Evolutionary conservation across 352 stramenopile genomes (phyloP), one percentile per base, ranked within the genome.

Genomic region (Thraustochytrium striatum): DNA sequence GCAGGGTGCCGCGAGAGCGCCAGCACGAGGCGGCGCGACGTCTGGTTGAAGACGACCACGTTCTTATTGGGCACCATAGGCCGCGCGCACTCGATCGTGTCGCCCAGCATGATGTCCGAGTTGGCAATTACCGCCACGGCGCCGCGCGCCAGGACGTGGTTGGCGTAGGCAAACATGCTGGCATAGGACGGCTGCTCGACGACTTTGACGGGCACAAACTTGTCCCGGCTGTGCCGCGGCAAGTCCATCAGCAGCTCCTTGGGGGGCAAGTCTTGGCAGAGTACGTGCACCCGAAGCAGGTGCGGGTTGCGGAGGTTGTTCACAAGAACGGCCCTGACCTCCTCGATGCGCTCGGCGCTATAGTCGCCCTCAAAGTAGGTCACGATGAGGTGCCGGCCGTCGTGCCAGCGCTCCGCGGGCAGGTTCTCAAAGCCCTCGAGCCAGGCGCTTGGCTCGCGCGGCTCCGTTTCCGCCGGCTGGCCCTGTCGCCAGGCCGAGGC

Each of bases 351-450:
- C 3, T 16, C 50, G 28, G 44, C 21, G 16, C 5, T 9, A 41
- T 75, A 75, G 41, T 39, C 19, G 41, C 65, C 52, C 35, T 70
- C 65, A 7, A 61, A 75, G 65, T 75, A 75, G 25, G 65, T 61
- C 0, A 75, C 47, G 39, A 75, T 75, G 30, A 75, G 50, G 65
- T 75, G 65, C 9, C 65, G 39, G 11, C 65, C 65, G 8, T 25
- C 13, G 21, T 9, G 33, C 59, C 59, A 70, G 25, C 13, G 5
- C 16, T 50, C 41, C 3, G 7, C n/a, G 16, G 33, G 13, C 32
- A n/a, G n/a, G n/a, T n/a, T n/a, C n/a, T n/a, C n/a, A n/a, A n/a
- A n/a, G n/a, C n/a, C n/a, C n/a, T n/a, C n/a, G n/a, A n/a, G n/a
- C n/a, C n/a, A n/a, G n/a, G n/a, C n/a, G n/a, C n/a, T n/a, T n/a